Evolutionary conservation across 2,329 filamentous ascomycete genomes (phyloP), one percentile per base, ranked within the genome.

Genomic region (Alternaria viburni): DNA sequence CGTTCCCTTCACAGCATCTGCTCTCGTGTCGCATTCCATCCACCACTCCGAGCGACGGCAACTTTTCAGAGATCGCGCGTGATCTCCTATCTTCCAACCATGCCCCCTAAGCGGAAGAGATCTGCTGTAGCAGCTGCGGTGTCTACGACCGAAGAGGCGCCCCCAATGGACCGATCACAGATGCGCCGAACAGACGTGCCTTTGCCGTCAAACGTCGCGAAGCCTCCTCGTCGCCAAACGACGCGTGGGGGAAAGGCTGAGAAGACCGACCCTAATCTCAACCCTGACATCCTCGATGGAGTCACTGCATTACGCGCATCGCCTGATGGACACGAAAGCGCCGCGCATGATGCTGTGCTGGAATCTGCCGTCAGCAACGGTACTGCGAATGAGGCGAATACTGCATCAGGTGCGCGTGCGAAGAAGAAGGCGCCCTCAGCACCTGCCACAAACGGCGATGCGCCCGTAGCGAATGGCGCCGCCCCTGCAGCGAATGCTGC

Each of bases 231-330:
- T 56, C 70, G 74, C 57, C 74, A 75, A 64, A 68, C 74, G 13
- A 68, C 71, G 25, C 74, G 74, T 69, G 69, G 64, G 62, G 63
- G 49, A 28, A 60, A 67, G 47, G 49, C 66, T 43, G 67, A 69
- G n/a, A 59, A 61, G 26, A 74, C 67, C 10, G 77, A 80, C 66
- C 78, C 79, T 51, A 69, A 78, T 43, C 50, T 65, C 56, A 83
- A 82, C 57, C 69, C 72, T 36, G 80, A 83, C 15, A 72, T 84
- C 17, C 58, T 83, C 10, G 82, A 84, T 64, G 81, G 80, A 5
- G 74, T 79, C 5, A 73, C 77, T 62, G 81, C 82, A 12, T 68
- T 80, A 44, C 75, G 81, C 45, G 81, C 82, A 43, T 84, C 82
- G 54, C 82, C 82, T 15, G 82, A 84, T 62, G 76, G 76, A 63